Base-by-base conservation (phyloP, 1,284 basidiomycete genomes). In the Cryptococcus hybrid region DNA sequence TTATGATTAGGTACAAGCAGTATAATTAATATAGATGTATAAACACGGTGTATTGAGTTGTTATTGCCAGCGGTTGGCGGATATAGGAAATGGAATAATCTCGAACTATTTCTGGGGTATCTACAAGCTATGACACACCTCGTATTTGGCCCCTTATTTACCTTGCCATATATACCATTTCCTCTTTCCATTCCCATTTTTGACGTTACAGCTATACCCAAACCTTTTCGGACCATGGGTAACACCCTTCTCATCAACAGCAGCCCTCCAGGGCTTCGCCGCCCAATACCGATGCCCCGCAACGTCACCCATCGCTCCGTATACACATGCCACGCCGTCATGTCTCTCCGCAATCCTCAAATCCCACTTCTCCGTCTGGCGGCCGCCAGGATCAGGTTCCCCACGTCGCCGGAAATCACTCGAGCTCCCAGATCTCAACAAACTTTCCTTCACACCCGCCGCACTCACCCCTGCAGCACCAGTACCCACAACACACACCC, bases 381-480 rank as follows among this genome's bases (percentile, higher is more conserved):
- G 67, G 69, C 5, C 59, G 69, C 12, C 66, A 8, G 24, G 24
- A 24, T 24, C 24, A 24, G 66, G 69, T 7, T 73, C 70, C 5
- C 75, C 75, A 5, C 63, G 77, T 35, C 57, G 75, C 38, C 62
- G 77, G 30, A 76, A 77, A 64, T 74, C 71, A 11, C 69, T 78
- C 49, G 77, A 78, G 63, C 61, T 78, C 12, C 77, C 77, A 11
- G 77, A 78, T 57, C 58, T 78, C 35, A 77, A 78, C 60, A 75
- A 71, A 54, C 61, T 78, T 13, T 67, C 66, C 7, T 76, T 78
- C 49, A 78, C 77, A 0, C 74, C 74, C 2, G 49, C 60, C 3
- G 60, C 60, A 8, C 47, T 61, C 6, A 58, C 60, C 11, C 60
- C 60, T 8, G 70, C 73, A 13, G 72, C 72, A 3, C 70, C 71